Evolutionary conservation across 257 asterid genomes (phyloP).

Genomic region (Fraxinus cuspidata): DNA sequence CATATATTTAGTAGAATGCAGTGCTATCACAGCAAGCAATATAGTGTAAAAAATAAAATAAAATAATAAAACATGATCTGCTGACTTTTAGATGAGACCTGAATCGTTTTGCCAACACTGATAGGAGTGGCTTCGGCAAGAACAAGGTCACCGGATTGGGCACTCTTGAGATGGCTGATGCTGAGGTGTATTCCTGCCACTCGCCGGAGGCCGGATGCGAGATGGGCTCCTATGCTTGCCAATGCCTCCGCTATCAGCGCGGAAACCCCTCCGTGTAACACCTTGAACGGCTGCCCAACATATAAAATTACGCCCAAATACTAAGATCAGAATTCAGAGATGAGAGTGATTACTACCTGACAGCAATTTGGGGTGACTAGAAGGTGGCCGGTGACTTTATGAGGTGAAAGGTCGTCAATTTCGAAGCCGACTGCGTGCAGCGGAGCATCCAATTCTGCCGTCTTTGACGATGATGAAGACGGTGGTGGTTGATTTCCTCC

Average conservation of each 20-base stretch:
- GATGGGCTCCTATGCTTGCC: constrained; percentile 61
- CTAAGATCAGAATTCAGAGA: background rate
- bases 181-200: constrained; percentile 58
- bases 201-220: constrained; percentile 50
- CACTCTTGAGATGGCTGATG: constrained; percentile 65
- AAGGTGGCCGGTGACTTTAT: constrained; percentile 69
- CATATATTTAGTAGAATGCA: too few relatives aligned
- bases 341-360: constrained; percentile 47
- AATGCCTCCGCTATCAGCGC: constrained; percentile 56
- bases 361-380: constrained; percentile 62
- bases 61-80: background rate
- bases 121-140: constrained; percentile 72
- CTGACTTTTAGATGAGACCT: constrained; percentile 32
- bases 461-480: constrained; percentile 29
- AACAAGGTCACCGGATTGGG: constrained; percentile 67
- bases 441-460: constrained; percentile 50
- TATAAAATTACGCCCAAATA: constrained; percentile 16
- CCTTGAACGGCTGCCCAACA: constrained; percentile 49
- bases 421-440: constrained; percentile 68
- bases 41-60: too few relatives aligned
- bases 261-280: constrained; percentile 59
- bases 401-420: constrained; percentile 54
- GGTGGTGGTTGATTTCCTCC: constrained; percentile 8
- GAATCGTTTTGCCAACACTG: constrained; percentile 66
- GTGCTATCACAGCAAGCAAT: too few relatives aligned